Evolutionary conservation across 192 early-diverging fungal genomes (phyloP).

Genomic region (Entomortierella beljakovae): DNA sequence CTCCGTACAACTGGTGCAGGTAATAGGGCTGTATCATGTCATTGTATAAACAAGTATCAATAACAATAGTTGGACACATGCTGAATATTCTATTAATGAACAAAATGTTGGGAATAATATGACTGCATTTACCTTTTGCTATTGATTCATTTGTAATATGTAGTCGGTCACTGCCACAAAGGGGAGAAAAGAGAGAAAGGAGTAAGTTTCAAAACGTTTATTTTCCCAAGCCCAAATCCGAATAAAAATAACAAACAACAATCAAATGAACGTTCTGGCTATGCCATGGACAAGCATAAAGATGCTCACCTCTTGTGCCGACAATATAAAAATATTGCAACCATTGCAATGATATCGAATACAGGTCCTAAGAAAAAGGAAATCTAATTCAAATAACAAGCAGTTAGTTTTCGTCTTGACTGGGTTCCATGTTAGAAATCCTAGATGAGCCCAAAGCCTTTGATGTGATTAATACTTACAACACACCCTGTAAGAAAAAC

Average conservation of each 20-base stretch:
- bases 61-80: neutral
- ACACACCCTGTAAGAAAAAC: constrained; percentile 25
- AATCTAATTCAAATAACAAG: constrained; percentile 5
- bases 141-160: constrained; percentile 50
- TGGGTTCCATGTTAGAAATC: neutral
- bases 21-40: constrained; percentile 22
- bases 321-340: constrained; percentile 37
- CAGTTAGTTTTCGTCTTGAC: too few relatives aligned
- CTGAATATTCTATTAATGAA: neutral
- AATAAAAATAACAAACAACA: neutral
- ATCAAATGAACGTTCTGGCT: neutral
- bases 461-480: too few relatives aligned
- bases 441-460: neutral
- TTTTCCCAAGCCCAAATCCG: neutral
- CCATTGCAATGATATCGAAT: constrained; percentile 45
- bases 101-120: neutral
- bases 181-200: too few relatives aligned
- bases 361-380: constrained; percentile 31
- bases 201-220: neutral
- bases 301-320: constrained; percentile 32
- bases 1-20: constrained; percentile 36
- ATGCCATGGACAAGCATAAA: too few relatives aligned
- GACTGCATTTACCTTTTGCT: constrained; percentile 31
- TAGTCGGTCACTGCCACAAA: constrained; percentile 9
- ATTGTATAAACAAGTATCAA: neutral